phyloP scores from a whole-genome alignment of 2,329 filamentous ascomycete species.

The Apiospora sp. region DNA sequence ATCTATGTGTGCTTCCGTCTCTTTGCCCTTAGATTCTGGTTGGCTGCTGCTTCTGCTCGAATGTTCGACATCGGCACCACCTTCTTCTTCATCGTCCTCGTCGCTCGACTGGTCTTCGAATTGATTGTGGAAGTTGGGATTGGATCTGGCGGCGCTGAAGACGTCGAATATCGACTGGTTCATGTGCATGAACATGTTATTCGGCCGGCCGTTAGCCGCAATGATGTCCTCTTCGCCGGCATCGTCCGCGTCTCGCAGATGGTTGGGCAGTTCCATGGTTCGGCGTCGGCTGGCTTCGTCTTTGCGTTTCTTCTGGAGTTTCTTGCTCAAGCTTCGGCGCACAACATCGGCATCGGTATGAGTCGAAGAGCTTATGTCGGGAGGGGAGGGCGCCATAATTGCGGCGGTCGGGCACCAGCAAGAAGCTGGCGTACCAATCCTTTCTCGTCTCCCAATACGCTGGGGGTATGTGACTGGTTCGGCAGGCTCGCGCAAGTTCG shows the following conservation, averaged over 20 bases:
- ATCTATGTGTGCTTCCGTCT: slow-evolving; percentile 30
- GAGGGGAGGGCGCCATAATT: slow-evolving; percentile 37
- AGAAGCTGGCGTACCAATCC: slow-evolving; percentile 4
- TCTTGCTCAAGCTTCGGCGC: slow-evolving; percentile 50
- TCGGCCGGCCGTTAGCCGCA: slow-evolving; percentile 46
- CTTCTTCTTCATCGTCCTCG: slow-evolving; percentile 71
- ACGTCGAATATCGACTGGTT: slow-evolving; percentile 95
- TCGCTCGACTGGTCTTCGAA: slow-evolving; percentile 84
- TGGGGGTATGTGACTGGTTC: neutral
- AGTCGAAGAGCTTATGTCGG: slow-evolving; percentile 24
- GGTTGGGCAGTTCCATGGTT: slow-evolving; percentile 61
- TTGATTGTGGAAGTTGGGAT: slow-evolving; percentile 80
- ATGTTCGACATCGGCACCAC: slow-evolving; percentile 36
- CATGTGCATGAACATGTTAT: slow-evolving; percentile 72
- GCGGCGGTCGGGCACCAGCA: slow-evolving; percentile 16
- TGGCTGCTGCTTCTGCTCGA: slow-evolving; percentile 14
- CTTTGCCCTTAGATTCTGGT: slow-evolving; percentile 34
- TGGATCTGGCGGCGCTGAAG: slow-evolving; percentile 86
- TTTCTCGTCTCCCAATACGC: neutral
- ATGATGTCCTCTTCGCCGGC: slow-evolving; percentile 59
- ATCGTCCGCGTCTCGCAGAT: slow-evolving; percentile 56
- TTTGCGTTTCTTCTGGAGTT: slow-evolving; percentile 54
- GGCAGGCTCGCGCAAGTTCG: slow-evolving; percentile 6
- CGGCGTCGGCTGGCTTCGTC: slow-evolving; percentile 44
- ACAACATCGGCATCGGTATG: slow-evolving; percentile 31